Evolutionary conservation across 2,329 filamentous ascomycete genomes (phyloP).

Genomic region (Calonectria leucothoes): DNA sequence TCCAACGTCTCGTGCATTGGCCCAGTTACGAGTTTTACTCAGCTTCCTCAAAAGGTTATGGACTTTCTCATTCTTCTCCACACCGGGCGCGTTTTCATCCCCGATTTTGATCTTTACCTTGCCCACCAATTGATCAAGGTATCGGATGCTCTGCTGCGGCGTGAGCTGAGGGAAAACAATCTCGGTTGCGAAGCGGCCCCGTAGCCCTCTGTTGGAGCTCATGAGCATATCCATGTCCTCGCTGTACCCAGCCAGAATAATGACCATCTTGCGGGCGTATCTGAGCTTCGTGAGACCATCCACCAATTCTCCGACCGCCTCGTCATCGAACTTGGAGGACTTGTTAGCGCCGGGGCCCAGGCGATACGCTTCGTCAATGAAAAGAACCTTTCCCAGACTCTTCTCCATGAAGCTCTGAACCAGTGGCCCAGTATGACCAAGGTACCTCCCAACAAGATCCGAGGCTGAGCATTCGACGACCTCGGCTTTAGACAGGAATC

Average conservation of each 20-base stretch:
- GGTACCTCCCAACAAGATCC: slow-evolving; percentile 74
- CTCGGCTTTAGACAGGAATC: slow-evolving; percentile 69
- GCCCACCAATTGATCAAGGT: too few species aligned
- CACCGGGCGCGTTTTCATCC: too few species aligned
- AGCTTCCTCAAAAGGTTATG: too few species aligned
- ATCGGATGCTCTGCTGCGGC: slow-evolving; percentile 56
- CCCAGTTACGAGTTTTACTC: too few species aligned
- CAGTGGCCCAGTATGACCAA: slow-evolving; percentile 77
- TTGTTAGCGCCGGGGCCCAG: slow-evolving; percentile 61
- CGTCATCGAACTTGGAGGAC: slow-evolving; percentile 67
- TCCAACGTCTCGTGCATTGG: too few species aligned
- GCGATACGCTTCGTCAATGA: slow-evolving; percentile 79
- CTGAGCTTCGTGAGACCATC: slow-evolving; percentile 64
- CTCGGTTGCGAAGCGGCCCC: slow-evolving; percentile 71
- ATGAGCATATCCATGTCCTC: slow-evolving; percentile 73
- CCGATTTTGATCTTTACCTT: too few species aligned
- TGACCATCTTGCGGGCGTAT: slow-evolving; percentile 69
- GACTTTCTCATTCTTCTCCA: too few species aligned
- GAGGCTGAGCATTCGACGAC: slow-evolving; percentile 75
- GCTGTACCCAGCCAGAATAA: slow-evolving; percentile 76
- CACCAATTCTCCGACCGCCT: slow-evolving; percentile 64
- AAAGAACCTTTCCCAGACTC: slow-evolving; percentile 74
- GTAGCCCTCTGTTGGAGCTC: slow-evolving; percentile 70
- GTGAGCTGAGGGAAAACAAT: slow-evolving; percentile 65
- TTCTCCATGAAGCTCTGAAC: slow-evolving; percentile 69